These are phyloP conservation scores for Sesbania bispinosa DNA, from an alignment of 306 rosid species.

Conservation along the genomic window DNA sequence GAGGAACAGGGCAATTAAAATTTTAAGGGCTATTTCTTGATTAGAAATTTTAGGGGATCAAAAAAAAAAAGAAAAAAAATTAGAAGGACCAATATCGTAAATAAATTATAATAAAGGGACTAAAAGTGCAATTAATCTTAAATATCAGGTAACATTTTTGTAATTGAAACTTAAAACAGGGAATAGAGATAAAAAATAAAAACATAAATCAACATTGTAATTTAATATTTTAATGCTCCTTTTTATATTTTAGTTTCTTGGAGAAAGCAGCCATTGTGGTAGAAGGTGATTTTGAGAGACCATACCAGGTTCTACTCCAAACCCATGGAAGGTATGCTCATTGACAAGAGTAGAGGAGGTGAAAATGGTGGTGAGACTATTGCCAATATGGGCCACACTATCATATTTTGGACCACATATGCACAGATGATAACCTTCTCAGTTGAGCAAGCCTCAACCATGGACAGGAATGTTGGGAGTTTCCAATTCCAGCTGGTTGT, in stretches of 20 bases:
- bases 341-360: conserved; percentile 86
- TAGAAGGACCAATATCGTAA: too few relatives aligned
- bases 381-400: conserved; percentile 96
- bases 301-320: conserved; percentile 38
- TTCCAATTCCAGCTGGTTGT: conserved; percentile 93
- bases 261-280: conserved; percentile 76
- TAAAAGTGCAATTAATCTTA: too few relatives aligned
- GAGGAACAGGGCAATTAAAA: too few relatives aligned
- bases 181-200: too few relatives aligned
- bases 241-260: conserved; percentile 58
- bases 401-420: conserved; percentile 85
- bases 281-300: conserved; percentile 59
- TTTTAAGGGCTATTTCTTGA: too few relatives aligned
- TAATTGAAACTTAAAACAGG: too few relatives aligned
- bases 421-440: conserved; percentile 96
- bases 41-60: too few relatives aligned
- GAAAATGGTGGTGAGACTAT: conserved; percentile 75
- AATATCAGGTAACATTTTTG: too few relatives aligned
- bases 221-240: too few relatives aligned
- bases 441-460: conserved; percentile 92
- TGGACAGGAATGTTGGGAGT: conserved; percentile 58
- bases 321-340: conserved; percentile 77
- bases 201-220: too few relatives aligned
- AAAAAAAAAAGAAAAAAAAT: too few relatives aligned
- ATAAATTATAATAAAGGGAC: too few relatives aligned